Evolutionary conservation across 768 basidiomycete genomes (phyloP).

Genomic region (Dentipellis sp.): DNA sequence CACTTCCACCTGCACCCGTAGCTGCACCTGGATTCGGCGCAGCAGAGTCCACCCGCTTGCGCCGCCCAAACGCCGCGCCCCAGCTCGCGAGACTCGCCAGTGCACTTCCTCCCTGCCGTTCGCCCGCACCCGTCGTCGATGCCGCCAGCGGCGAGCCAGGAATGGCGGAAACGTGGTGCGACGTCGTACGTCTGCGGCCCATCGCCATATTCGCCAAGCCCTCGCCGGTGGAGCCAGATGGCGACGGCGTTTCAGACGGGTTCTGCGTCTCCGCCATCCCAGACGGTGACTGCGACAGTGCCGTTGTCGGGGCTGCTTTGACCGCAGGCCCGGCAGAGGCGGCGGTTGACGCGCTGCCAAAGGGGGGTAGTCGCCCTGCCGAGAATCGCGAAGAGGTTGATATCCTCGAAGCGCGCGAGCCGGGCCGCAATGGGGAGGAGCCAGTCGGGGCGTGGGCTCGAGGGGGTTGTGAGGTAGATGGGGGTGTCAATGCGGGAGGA

Average conservation of each 20-base stretch:
- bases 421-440: slow-evolving; percentile 49
- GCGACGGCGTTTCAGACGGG: slow-evolving; percentile 32
- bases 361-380: slow-evolving; percentile 46
- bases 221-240: slow-evolving; percentile 53
- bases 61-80: slow-evolving; percentile 10
- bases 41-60: slow-evolving; percentile 4
- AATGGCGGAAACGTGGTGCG: slow-evolving; percentile 33
- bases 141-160: slow-evolving; percentile 20
- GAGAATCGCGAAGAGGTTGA: slow-evolving; percentile 67
- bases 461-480: background rate
- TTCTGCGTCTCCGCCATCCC: slow-evolving; percentile 8
- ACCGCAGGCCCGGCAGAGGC: slow-evolving; percentile 64
- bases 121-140: slow-evolving; percentile 17
- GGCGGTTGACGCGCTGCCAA: slow-evolving; percentile 38
- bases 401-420: slow-evolving; percentile 60
- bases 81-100: slow-evolving; percentile 24
- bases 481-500: background rate
- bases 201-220: slow-evolving; percentile 40
- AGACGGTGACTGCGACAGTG: slow-evolving; percentile 32
- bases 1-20: slow-evolving; percentile 3
- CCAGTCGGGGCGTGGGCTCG: background rate
- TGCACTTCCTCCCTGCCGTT: slow-evolving; percentile 10
- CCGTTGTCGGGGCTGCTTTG: slow-evolving; percentile 42
- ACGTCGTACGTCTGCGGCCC: slow-evolving; percentile 43
- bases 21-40: slow-evolving; percentile 22